Evolutionary conservation across 73 alveolate species (phyloP), one percentile per base, ranked within the genome.

Genomic region (Paramecium sonneborni): DNA sequence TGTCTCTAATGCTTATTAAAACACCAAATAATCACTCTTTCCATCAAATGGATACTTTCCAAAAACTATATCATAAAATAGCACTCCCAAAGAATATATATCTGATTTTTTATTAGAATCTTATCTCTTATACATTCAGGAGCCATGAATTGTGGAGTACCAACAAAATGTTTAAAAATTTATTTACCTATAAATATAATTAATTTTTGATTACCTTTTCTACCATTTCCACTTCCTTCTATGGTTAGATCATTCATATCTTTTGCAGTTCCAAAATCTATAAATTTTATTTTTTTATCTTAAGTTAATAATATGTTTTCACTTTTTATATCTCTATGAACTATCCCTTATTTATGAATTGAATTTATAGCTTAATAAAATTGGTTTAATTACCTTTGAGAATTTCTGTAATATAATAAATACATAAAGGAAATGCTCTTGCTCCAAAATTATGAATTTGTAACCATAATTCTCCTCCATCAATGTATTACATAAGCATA

Each of bases 101-200:
- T 93, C 96, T 23, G 93, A 67, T 30, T 92, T 91, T 30, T 24
- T 44, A 24, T 44, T 68, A 0, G 95, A 91, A 15, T 84, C 94
- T 92, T 93, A 91, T 93, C 92, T 48, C 93, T 92, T 12, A 93
- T 92, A 46, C 96, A 93, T 48, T 93, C 96, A 30, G 96, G 96
- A 74, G 96, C 95, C 96, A 93, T 93, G 74, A 92, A 93, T 30
- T 93, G 46, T 23, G 96, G 96, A 20, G 96, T 93, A 74, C 96
- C 96, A 10, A 93, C 94, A 90, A 93, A 93, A 93, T 93, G 87
- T 76, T 93, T 92, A 46, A 93, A 93, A 43, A 30, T 30, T 57
- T 92, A 48, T 26, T 93, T 93, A 32, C 96, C 89, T 74, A 46
- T 74, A 20, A 12, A 12, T 23, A 15, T 62, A 26, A 10, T 28